Conservation (phyloP, 106 monocot genomes). For the Allium sativum region DNA sequence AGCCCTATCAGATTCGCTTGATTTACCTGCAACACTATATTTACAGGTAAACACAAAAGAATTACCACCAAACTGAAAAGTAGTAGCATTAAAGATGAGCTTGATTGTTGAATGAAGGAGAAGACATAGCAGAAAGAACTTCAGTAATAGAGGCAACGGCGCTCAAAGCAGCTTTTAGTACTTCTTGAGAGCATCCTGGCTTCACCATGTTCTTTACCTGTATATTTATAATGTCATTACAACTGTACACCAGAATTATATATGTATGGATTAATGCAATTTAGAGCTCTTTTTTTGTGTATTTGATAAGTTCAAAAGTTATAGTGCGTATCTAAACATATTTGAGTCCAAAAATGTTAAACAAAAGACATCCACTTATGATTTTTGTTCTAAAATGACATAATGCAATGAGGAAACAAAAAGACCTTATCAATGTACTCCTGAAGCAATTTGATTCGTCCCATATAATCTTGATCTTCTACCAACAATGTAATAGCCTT, state of each 20-base stretch:
- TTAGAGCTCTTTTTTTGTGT: too few species aligned
- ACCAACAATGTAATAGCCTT: constrained; percentile 44
- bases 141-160: constrained; percentile 82
- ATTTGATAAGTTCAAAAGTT: too few species aligned
- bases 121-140: constrained; percentile 57
- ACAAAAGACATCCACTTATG: too few species aligned
- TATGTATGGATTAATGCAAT: not conserved
- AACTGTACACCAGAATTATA: not conserved
- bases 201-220: constrained; percentile 84
- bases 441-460: constrained; percentile 57
- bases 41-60: not conserved
- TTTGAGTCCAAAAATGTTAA: too few species aligned
- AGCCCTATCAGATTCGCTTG: too few species aligned
- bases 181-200: constrained; percentile 88
- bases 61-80: not conserved
- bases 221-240: not conserved
- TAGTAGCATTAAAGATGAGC: constrained; percentile 13
- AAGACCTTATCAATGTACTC: constrained; percentile 59
- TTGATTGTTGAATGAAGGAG: constrained; percentile 32
- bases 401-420: too few species aligned
- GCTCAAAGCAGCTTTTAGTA: constrained; percentile 73
- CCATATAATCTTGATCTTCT: constrained; percentile 85
- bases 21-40: too few species aligned
- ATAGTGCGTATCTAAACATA: too few species aligned
- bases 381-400: too few species aligned